Base-by-base conservation (phyloP, 148 eudicot genomes). In the Vaccinium myrtillus region DNA sequence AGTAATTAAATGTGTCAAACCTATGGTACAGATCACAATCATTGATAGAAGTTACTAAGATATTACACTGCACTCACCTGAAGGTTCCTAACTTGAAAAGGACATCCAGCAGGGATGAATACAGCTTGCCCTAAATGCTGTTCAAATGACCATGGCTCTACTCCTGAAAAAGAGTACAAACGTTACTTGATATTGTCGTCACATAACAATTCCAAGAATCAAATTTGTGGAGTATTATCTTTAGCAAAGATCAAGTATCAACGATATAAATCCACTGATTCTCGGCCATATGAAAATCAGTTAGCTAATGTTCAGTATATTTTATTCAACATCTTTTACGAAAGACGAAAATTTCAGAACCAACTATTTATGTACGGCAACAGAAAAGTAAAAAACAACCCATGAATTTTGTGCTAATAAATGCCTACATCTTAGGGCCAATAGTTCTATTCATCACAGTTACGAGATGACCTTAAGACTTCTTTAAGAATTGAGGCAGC, bases 71-170 rank as follows among this genome's bases (percentile, higher is more conserved):
- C 12, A 46, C 25, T 46, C 87, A 96, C 99, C 96, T 93, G 97
- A 88, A 94, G 91, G 87, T 96, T 88, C 85, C 98, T 88, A 49
- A 93, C 94, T 95, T 96, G 99, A 85, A 93, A 93, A 71, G 98
- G 96, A 88, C 98, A 94, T 82, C 99, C 99, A 87, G 99, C 95
- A 54, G 99, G 99, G 48, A 96, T 86, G 87, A 94, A 96, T 54
- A 96, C 94, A 78, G 99, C 98, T 88, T 93, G 91, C 56, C 99
- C 99, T n/a, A 94, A 48, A 86, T 91, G 86, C 84, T 96, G 99
- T 86, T 96, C 90, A 86, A 96, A 93, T 65, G 98, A 90, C 98
- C 99, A 96, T 30, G 99, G 98, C 81, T 94, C 98, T 63, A 96
- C 88, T 81, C 98, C 99, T 96, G 89, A 79, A 32, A 82, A 86